Conservation (phyloP, 1,284 basidiomycete species). For the Malassezia sympodialis region DNA sequence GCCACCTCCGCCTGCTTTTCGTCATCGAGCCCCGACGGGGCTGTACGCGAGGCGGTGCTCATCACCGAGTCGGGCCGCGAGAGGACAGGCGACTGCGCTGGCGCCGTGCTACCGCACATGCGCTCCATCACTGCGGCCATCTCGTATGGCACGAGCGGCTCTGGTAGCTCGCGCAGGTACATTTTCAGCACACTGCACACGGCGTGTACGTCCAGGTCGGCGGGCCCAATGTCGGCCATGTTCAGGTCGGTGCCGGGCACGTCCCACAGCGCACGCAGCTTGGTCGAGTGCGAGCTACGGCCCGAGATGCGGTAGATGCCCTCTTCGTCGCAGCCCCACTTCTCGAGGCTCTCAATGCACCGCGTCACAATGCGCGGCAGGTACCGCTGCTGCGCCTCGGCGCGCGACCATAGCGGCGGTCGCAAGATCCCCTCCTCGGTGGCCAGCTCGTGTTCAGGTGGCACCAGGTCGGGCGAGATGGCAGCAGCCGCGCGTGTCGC, state of each 20-base stretch:
- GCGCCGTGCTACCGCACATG: background rate
- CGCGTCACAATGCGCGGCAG: slow-evolving; percentile 36
- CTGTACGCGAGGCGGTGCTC: background rate
- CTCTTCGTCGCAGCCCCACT: slow-evolving; percentile 37
- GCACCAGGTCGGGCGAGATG: slow-evolving; percentile 14
- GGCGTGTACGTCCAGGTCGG: slow-evolving; percentile 42
- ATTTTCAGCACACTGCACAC: slow-evolving; percentile 43
- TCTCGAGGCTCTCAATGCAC: slow-evolving; percentile 39
- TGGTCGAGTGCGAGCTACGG: slow-evolving; percentile 36
- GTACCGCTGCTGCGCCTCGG: slow-evolving; percentile 25
- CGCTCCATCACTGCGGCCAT: slow-evolving; percentile 20
- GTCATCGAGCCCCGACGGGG: background rate
- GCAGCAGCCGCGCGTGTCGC: slow-evolving; percentile 14
- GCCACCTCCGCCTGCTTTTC: slow-evolving; percentile 14
- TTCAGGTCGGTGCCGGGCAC: slow-evolving; percentile 25
- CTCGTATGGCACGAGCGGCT: slow-evolving; percentile 22
- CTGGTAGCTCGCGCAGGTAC: slow-evolving; percentile 40
- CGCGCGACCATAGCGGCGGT: slow-evolving; percentile 16
- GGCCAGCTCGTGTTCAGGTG: background rate
- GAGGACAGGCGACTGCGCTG: background rate
- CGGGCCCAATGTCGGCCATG: slow-evolving; percentile 33
- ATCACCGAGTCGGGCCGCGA: background rate
- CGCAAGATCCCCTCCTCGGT: background rate
- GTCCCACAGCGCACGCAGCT: slow-evolving; percentile 29
- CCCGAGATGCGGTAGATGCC: slow-evolving; percentile 44